These are phyloP conservation scores for Fagopyrum esculentum DNA, from an alignment of 148 eudicot species.

Conservation along the genomic window DNA sequence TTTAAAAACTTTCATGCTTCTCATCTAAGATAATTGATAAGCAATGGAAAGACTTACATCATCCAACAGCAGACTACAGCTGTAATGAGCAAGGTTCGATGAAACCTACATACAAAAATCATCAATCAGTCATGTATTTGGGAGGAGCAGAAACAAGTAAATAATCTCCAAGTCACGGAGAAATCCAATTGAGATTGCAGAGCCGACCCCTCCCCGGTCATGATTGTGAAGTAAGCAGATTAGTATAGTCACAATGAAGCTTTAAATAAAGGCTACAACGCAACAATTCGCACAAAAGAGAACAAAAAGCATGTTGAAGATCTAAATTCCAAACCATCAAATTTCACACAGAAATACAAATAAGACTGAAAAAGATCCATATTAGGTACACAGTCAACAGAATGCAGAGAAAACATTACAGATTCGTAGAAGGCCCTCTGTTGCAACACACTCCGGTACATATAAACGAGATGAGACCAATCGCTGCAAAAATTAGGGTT, in stretches of 20 bases:
- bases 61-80: constrained; percentile 96
- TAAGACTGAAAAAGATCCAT: neutral
- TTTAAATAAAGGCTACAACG: neutral
- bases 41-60: constrained; percentile 61
- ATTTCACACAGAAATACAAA: neutral
- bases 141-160: neutral
- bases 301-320: neutral
- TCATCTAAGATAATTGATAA: neutral
- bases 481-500: constrained; percentile 58
- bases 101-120: constrained; percentile 58
- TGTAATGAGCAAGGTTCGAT: constrained; percentile 71
- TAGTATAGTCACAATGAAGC: neutral
- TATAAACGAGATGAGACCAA: constrained; percentile 69
- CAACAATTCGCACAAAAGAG: neutral
- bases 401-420: constrained; percentile 33
- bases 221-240: neutral
- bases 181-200: neutral
- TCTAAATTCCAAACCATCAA: neutral
- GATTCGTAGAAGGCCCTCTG: constrained; percentile 83
- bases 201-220: neutral
- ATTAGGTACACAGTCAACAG: neutral
- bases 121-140: constrained; percentile 1
- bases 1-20: neutral
- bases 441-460: constrained; percentile 82
- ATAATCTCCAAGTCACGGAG: neutral